Evolutionary conservation across 495 filamentous ascomycete genomes (phyloP), one percentile per base, ranked within the genome.

Genomic region (Penicillium ucsense): DNA sequence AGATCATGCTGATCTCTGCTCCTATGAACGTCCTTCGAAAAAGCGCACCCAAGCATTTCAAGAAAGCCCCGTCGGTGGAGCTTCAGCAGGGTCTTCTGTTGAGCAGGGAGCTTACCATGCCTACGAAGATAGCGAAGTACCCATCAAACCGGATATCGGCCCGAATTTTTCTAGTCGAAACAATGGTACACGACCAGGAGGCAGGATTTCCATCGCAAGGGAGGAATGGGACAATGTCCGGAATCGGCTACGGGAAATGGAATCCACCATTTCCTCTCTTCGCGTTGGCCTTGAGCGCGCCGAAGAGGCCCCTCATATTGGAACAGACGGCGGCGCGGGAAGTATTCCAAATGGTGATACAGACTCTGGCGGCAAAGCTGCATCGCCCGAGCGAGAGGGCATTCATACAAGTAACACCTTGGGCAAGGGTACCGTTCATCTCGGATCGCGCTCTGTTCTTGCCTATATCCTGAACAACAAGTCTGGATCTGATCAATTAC

Each of bases 1-100:
- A 49, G 82, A 85, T 48, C 82, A 87, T 59, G 75, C 81, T 6
- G 75, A 81, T 58, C 71, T 87, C 31, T 87, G 83, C 54, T 84
- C 81, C 9, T 86, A 85, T 63, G 84, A 84, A 60, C 80, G 81
- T 2, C 84, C 84, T 49, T 72, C 76, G 11, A 78, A 81, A 41
- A 73, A 76, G 45, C 68, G 74, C 35, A 50, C 60, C 9, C 52
- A 63, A 27, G 51, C 69, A 7, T 59, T 69, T 41, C 51, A 41
- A 3, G 63, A 69, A n/a, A 66, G 62, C 31, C 54, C 60, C 3
- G 44, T 52, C 4, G 55, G 48, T 12, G 48, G 46, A n/a, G 33
- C 50, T 6, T 44, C 52, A n/a, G 41, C 56, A 7, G 49, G 41
- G n/a, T 34, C 51, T 5, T 35, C 50, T n/a, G 33, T 41, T 6